Evolutionary conservation across 371 early-diverging fungal species (phyloP).

Genomic region (Furculomyces boomerangus): DNA sequence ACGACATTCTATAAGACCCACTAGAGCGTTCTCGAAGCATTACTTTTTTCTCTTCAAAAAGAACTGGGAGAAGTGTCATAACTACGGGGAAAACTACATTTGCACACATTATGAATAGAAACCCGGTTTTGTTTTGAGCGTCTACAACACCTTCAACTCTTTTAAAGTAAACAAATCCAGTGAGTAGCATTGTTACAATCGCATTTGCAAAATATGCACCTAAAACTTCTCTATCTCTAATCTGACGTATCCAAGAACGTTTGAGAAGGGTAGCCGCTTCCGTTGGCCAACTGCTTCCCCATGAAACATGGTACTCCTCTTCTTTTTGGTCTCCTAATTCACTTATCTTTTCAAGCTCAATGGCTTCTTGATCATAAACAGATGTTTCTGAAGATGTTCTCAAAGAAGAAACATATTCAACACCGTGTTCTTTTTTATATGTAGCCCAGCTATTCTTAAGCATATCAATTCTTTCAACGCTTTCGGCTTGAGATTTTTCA

Average conservation of each 20-base stretch:
- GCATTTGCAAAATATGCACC: constrained; percentile 5
- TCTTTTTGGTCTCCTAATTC: too few relatives aligned
- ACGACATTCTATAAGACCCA: constrained; percentile 21
- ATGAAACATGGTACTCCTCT: too few relatives aligned
- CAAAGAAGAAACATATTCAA: neutral
- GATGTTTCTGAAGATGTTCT: constrained; percentile 2
- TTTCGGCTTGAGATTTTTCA: constrained; percentile 6
- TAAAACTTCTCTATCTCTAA: constrained; percentile 10
- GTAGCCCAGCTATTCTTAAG: constrained; percentile 11
- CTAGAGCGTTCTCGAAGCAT: constrained; percentile 18
- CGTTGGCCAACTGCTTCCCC: constrained; percentile 11
- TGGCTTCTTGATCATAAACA: neutral
- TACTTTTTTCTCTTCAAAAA: constrained; percentile 13
- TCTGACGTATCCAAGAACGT: constrained; percentile 19
- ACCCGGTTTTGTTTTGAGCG: constrained; percentile 20
- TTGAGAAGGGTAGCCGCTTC: constrained; percentile 10
- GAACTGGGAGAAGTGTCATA: constrained; percentile 13
- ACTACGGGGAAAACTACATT: constrained; percentile 12
- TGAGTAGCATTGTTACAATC: constrained; percentile 9
- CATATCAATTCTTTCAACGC: constrained; percentile 10
- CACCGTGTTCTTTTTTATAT: neutral
- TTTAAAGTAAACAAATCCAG: constrained; percentile 23
- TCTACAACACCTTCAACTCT: constrained; percentile 8
- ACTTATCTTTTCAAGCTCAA: neutral
- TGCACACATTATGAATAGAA: constrained; percentile 14